Conservation (phyloP, 78 protist genomes). For the slime mould (Dictyostelium discoideum) region DNA sequence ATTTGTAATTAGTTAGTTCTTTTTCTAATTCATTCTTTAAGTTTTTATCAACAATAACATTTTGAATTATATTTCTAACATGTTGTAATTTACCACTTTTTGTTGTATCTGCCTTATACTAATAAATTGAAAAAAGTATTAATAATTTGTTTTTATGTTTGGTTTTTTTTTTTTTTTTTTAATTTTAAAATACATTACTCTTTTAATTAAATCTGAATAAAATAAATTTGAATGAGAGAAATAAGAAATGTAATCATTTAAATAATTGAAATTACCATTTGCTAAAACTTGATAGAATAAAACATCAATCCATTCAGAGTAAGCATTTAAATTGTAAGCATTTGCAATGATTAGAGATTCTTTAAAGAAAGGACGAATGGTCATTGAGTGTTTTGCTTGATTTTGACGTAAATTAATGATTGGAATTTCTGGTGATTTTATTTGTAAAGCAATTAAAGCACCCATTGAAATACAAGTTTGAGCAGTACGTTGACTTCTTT, state of each 20-base stretch:
- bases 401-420: slow-evolving; percentile 40
- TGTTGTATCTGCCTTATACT: slow-evolving; percentile 28
- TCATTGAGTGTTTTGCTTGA: slow-evolving; percentile 34
- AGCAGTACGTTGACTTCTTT: slow-evolving; percentile 51
- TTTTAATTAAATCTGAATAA: slow-evolving; percentile 47
- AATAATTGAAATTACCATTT: slow-evolving; percentile 42
- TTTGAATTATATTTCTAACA: slow-evolving; percentile 35
- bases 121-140: not conserved
- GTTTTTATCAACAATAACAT: slow-evolving; percentile 36
- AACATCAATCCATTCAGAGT: slow-evolving; percentile 73
- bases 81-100: slow-evolving; percentile 32
- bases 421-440: slow-evolving; percentile 22
- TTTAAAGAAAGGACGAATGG: slow-evolving; percentile 9
- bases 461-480: slow-evolving; percentile 72
- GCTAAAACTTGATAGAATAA: slow-evolving; percentile 56
- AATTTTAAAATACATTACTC: not conserved
- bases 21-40: slow-evolving; percentile 31
- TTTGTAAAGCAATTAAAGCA: slow-evolving; percentile 47
- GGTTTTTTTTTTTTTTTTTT: not conserved
- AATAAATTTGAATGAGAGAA: slow-evolving; percentile 21
- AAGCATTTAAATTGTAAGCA: slow-evolving; percentile 68
- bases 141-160: not conserved
- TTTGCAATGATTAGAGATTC: slow-evolving; percentile 71
- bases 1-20: not conserved
- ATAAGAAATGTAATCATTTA: slow-evolving; percentile 36